Evolutionary conservation across 2,329 filamentous ascomycete genomes (phyloP), one percentile per base, ranked within the genome.

Genomic region (Cordyceps farinosa): DNA sequence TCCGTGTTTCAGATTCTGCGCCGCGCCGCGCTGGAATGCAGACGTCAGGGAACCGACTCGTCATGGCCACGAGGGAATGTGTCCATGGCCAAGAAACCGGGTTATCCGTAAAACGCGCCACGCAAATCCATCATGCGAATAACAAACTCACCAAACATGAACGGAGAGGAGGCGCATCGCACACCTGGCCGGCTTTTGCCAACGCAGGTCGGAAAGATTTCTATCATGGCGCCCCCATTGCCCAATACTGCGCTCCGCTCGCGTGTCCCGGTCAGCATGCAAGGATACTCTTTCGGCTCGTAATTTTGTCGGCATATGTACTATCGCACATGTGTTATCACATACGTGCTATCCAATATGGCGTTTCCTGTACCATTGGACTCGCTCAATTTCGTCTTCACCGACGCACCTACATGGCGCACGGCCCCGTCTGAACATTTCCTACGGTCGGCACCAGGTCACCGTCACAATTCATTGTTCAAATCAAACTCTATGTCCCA

Each of bases 1-100:
- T 22, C 58, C 58, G 58, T 61, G 58, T 61, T 61, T 61, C 58
- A 61, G 48, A 61, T 45, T 61, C 36, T 36, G 44, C 48, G 22
- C 51, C 17, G 30, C 17, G 29, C 22, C 47, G 48, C 29, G 30
- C 22, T 45, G 58, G 58, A 61, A 61, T 61, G 58, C 48, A 34
- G n/a, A 27, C 38, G 13, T 29, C 22, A 13, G 15, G 34, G 13
- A 40, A 40, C 56, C 22, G 44, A 40, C 22, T 51, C 15, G 36
- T 52, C 47, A 42, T 59, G 42, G 57, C 57, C 47, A 42, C 45
- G 57, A 29, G 57, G 38, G 36, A 36, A 53, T 60, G 56, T 22
- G n/a, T 51, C 13, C 15, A 15, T 34, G 34, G 22, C 36, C 45
- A 27, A 42, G 22, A 60, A 51, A 36, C 27, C 6, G 22, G 45